These are phyloP conservation scores for Pichia inconspicua DNA, from an alignment of 1,139 yeast genomes.

Conservation along the genomic window DNA sequence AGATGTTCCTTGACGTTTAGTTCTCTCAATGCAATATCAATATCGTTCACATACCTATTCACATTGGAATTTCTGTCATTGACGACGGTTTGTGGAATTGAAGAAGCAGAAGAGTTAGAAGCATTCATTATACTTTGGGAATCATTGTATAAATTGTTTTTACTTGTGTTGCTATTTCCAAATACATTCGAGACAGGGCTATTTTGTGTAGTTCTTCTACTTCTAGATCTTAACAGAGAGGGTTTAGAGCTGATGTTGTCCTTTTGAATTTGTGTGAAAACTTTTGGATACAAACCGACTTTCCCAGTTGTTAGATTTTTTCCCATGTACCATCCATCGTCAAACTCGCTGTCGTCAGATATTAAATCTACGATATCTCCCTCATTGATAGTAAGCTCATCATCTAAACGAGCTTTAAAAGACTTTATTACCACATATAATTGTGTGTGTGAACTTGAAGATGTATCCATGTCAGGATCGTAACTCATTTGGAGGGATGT, in stretches of 20 bases:
- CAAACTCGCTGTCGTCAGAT: slow-evolving; percentile 86
- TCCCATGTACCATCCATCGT: slow-evolving; percentile 98
- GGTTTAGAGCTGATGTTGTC: slow-evolving; percentile 16
- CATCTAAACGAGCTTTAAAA: slow-evolving; percentile 80
- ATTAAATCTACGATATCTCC: slow-evolving; percentile 87
- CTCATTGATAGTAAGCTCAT: slow-evolving; percentile 69
- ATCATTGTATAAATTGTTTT: slow-evolving; percentile 11
- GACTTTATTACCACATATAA: slow-evolving; percentile 62
- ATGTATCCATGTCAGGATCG: neutral
- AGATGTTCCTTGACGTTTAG: slow-evolving; percentile 27
- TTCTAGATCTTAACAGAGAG: slow-evolving; percentile 45
- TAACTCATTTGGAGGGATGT: neutral
- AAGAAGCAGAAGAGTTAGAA: neutral
- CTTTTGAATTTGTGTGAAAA: slow-evolving; percentile 49
- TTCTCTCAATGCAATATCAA: slow-evolving; percentile 78
- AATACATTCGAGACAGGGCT: slow-evolving; percentile 17
- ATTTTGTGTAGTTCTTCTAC: slow-evolving; percentile 40
- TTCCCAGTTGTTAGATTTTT: slow-evolving; percentile 60
- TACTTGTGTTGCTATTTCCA: slow-evolving; percentile 7
- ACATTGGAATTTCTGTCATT: slow-evolving; percentile 5
- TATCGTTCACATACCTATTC: slow-evolving; percentile 60
- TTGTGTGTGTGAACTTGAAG: slow-evolving; percentile 8
- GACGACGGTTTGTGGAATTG: neutral
- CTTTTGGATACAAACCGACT: slow-evolving; percentile 85
- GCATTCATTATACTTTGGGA: slow-evolving; percentile 2